Percentiles rank a stretch among this genome's conserved stretches.
Evolutionary conservation across 2,329 filamentous ascomycete species (phyloP).

Genomic region (Xylaria sp.): DNA sequence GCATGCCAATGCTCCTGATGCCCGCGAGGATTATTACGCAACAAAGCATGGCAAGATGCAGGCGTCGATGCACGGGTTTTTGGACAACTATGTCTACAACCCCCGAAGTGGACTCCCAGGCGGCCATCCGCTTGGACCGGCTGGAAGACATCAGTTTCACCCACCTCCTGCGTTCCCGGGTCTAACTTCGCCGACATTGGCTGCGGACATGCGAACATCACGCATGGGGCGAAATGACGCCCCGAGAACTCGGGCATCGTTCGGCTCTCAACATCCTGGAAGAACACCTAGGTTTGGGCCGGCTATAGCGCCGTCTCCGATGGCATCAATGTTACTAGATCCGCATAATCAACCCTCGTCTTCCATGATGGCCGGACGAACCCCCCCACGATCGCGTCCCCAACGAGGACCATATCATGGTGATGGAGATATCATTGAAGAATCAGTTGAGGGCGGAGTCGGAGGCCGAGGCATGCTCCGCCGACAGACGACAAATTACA

Average conservation of each 20-base stretch:
- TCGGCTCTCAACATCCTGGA: conserved; percentile 49
- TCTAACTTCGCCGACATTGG: conserved; percentile 70
- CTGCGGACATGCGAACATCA: conserved; percentile 65
- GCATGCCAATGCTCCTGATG: conserved; percentile 62
- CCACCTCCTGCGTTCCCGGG: conserved; percentile 80
- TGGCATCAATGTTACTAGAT: conserved; percentile 78
- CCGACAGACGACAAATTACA: conserved; percentile 57
- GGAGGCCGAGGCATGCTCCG: conserved; percentile 52
- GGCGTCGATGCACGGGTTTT: conserved; percentile 94
- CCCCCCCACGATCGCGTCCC: conserved; percentile 58
- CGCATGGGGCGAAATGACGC: conserved; percentile 59
- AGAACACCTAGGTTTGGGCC: conserved; percentile 59
- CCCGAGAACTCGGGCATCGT: conserved; percentile 54
- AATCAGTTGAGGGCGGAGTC: conserved; percentile 60
- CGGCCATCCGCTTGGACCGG: conserved; percentile 62
- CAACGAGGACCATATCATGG: conserved; percentile 58
- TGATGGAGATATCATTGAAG: conserved; percentile 65
- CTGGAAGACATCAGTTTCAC: conserved; percentile 70
- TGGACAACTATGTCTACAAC: conserved; percentile 88
- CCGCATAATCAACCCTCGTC: conserved; percentile 76
- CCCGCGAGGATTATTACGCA: conserved; percentile 91
- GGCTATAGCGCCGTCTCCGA: conserved; percentile 66
- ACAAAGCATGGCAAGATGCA: conserved; percentile 98
- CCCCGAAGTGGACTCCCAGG: conserved; percentile 73
- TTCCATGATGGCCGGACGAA: conserved; percentile 57